These are phyloP conservation scores for Globisporangium alternatum DNA, from an alignment of 352 stramenopile genomes.

Conservation along the genomic window DNA sequence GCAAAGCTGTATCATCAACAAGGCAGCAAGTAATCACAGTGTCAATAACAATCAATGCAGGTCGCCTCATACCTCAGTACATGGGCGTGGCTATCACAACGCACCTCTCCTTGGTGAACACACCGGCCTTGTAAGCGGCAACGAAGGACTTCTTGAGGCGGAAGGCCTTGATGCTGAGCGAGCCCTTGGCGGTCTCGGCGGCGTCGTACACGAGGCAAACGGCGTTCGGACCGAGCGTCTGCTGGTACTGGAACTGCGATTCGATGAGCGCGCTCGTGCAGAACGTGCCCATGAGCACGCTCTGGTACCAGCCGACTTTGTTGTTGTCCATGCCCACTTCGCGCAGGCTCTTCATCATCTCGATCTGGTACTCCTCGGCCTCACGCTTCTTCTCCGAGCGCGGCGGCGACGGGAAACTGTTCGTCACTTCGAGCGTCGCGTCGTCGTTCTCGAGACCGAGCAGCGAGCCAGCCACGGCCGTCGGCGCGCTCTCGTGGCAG, in stretches of 20 bases:
- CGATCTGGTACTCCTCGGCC: slow-evolving; percentile 95
- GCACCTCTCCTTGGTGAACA: slow-evolving; percentile 76
- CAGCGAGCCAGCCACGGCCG: slow-evolving; percentile 94
- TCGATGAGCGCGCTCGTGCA: slow-evolving; percentile 93
- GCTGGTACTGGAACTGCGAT: slow-evolving; percentile 97
- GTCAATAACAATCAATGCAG: neutral
- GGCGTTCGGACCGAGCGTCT: slow-evolving; percentile 94
- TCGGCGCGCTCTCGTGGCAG: slow-evolving; percentile 94
- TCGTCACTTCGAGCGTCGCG: slow-evolving; percentile 94
- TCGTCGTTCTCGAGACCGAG: slow-evolving; percentile 91
- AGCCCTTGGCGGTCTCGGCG: slow-evolving; percentile 93
- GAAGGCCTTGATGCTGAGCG: slow-evolving; percentile 95
- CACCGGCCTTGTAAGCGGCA: slow-evolving; percentile 84
- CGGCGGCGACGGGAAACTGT: slow-evolving; percentile 95
- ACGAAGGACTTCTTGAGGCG: slow-evolving; percentile 94
- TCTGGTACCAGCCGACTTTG: slow-evolving; percentile 99
- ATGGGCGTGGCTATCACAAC: neutral
- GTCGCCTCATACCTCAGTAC: neutral
- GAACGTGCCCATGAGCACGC: slow-evolving; percentile 96
- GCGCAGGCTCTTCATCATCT: slow-evolving; percentile 99
- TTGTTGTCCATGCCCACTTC: slow-evolving; percentile 99
- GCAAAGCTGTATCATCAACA: slow-evolving; percentile 40
- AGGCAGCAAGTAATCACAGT: neutral
- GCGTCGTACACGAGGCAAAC: slow-evolving; percentile 99
- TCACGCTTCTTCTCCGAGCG: slow-evolving; percentile 77